Percentiles rank a stretch among this genome's conserved stretches.
Evolutionary conservation across 495 filamentous ascomycete species (phyloP).

Genomic region (Penicillium paradoxum): DNA sequence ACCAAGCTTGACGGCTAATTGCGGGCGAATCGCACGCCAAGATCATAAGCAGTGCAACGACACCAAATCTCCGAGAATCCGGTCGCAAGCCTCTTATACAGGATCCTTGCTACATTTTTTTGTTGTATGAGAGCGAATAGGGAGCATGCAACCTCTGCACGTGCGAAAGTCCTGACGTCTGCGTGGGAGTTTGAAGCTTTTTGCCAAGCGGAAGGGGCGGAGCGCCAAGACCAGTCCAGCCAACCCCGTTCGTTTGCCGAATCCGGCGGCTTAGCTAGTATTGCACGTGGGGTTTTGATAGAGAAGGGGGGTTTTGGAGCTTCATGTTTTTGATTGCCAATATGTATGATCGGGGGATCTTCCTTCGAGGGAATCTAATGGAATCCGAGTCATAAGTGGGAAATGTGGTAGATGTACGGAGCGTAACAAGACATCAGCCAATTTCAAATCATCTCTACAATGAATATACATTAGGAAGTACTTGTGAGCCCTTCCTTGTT

Average conservation of each 20-base stretch:
- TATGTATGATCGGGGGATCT: too few species aligned
- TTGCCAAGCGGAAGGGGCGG: conserved; percentile 4
- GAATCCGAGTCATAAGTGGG: too few species aligned
- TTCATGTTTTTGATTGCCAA: background rate
- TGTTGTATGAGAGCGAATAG: background rate
- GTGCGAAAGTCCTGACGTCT: conserved; percentile 1
- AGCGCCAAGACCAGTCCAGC: conserved; percentile 1
- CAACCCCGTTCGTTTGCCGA: background rate
- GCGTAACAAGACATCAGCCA: too few species aligned
- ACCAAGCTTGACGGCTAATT: background rate
- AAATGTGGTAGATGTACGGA: too few species aligned
- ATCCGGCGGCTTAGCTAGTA: background rate
- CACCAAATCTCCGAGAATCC: conserved; percentile 9
- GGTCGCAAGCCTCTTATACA: too few species aligned
- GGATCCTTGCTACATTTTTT: background rate
- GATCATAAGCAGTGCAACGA: too few species aligned
- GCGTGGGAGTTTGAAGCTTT: conserved; percentile 6
- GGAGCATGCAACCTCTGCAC: conserved; percentile 2
- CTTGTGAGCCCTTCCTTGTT: too few species aligned
- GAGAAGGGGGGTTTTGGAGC: background rate
- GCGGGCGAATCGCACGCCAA: background rate
- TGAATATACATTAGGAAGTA: too few species aligned
- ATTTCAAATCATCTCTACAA: too few species aligned
- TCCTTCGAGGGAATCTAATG: too few species aligned
- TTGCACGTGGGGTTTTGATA: background rate